Conservation (phyloP, 1,139 yeast species). For the Magnusiomyces sp. region DNA sequence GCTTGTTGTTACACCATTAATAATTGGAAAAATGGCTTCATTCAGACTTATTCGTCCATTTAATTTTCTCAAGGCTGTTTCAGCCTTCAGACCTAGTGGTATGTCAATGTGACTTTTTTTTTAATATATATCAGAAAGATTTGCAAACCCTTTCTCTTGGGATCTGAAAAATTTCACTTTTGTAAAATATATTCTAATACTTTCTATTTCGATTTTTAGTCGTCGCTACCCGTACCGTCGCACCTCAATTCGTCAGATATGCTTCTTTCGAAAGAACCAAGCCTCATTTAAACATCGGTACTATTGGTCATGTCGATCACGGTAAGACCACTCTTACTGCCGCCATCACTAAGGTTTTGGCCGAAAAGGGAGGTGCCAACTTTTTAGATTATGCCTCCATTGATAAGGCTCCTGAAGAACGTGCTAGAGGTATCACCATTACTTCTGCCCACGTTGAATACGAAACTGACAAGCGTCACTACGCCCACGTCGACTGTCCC, state of each 20-base stretch:
- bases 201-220: not conserved
- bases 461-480: slow-evolving; percentile 86
- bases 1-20: slow-evolving; percentile 3
- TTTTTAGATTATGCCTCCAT: slow-evolving; percentile 90
- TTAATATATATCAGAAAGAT: slow-evolving; percentile 8
- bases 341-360: slow-evolving; percentile 91
- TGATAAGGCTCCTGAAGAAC: slow-evolving; percentile 98
- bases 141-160: slow-evolving; percentile 5
- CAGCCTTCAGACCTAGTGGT: slow-evolving; percentile 2
- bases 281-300: slow-evolving; percentile 95
- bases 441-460: slow-evolving; percentile 96
- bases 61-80: not conserved
- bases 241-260: slow-evolving; percentile 9
- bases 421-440: slow-evolving; percentile 99
- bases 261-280: slow-evolving; percentile 36
- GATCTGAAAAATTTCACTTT: slow-evolving; percentile 7
- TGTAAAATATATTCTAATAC: not conserved
- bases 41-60: slow-evolving; percentile 4
- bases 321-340: slow-evolving; percentile 98
- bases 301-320: slow-evolving; percentile 96
- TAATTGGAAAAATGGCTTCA: not conserved
- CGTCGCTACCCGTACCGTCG: not conserved
- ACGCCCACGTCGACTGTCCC: slow-evolving; percentile 96
- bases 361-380: slow-evolving; percentile 82
- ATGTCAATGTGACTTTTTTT: slow-evolving; percentile 4